These are phyloP conservation scores for Hordeum marinum DNA, from an alignment of 176 grass and related monocot species.

Conservation along the genomic window DNA sequence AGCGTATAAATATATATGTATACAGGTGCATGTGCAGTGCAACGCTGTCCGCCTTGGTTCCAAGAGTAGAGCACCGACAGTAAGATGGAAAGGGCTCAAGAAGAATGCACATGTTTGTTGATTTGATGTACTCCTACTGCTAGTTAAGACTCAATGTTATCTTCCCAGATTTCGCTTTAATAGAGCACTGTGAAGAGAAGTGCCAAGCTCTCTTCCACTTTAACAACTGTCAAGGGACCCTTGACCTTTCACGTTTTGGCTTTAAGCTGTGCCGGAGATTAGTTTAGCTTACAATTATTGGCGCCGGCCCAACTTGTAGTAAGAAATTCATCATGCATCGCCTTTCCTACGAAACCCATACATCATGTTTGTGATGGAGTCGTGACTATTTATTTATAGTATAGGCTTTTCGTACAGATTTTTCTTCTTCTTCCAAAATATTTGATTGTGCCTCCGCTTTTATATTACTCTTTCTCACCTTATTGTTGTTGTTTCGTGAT, in stretches of 20 bases:
- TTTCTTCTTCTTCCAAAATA: too few relatives aligned
- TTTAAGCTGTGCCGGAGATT: background rate
- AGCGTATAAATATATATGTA: background rate
- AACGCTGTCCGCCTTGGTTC: background rate
- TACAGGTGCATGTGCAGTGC: background rate
- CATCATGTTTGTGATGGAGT: background rate
- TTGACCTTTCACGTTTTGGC: conserved; percentile 4
- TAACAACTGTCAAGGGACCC: background rate
- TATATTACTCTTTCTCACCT: too few relatives aligned
- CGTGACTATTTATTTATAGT: background rate
- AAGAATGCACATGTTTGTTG: background rate
- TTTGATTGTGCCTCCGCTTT: too few relatives aligned
- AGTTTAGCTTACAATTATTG: background rate
- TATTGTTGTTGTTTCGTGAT: too few relatives aligned
- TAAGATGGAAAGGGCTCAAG: background rate
- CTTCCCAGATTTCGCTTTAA: conserved; percentile 17
- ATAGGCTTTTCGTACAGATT: too few relatives aligned
- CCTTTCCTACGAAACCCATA: background rate
- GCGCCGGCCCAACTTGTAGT: background rate
- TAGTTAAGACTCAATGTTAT: background rate
- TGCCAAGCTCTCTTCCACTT: conserved; percentile 8
- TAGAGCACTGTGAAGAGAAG: background rate
- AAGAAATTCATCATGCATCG: background rate
- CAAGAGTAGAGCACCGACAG: conserved; percentile 20
- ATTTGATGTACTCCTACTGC: background rate